Conservation (phyloP, 73 alveolate genomes). For the Stentor roeselii region DNA sequence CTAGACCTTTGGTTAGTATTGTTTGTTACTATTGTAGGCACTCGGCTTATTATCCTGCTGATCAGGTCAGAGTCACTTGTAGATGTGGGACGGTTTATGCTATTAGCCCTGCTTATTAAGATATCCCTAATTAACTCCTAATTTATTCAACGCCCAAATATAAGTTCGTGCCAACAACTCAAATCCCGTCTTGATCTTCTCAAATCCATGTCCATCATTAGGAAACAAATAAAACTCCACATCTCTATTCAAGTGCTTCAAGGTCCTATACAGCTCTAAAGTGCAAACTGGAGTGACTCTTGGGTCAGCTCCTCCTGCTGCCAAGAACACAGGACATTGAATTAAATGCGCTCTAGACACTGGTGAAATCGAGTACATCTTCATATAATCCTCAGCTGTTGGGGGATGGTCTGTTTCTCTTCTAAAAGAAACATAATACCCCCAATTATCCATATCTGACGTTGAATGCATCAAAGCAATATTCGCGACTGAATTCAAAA, state of each 20-base stretch:
- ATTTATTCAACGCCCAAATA: too few relatives aligned
- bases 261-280: conserved; percentile 30
- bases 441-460: conserved; percentile 1
- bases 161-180: too few relatives aligned
- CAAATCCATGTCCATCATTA: conserved; percentile 53
- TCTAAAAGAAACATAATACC: neutral
- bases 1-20: neutral
- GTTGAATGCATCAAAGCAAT: neutral
- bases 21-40: neutral
- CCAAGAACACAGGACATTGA: conserved; percentile 39
- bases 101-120: neutral
- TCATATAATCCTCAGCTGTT: neutral
- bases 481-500: neutral
- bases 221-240: conserved; percentile 41
- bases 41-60: neutral
- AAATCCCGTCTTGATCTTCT: too few relatives aligned
- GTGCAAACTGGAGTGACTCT: conserved; percentile 45
- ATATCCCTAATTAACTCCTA: too few relatives aligned
- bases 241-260: conserved; percentile 40
- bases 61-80: neutral
- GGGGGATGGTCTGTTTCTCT: neutral
- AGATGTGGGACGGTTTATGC: neutral
- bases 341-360: conserved; percentile 31
- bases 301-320: conserved; percentile 43
- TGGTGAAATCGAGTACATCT: conserved; percentile 32